Percentiles rank a stretch among this genome's conserved stretches.
Evolutionary conservation across 164 flowering plant genomes (phyloP).

Genomic region (Litsea cubeba): DNA sequence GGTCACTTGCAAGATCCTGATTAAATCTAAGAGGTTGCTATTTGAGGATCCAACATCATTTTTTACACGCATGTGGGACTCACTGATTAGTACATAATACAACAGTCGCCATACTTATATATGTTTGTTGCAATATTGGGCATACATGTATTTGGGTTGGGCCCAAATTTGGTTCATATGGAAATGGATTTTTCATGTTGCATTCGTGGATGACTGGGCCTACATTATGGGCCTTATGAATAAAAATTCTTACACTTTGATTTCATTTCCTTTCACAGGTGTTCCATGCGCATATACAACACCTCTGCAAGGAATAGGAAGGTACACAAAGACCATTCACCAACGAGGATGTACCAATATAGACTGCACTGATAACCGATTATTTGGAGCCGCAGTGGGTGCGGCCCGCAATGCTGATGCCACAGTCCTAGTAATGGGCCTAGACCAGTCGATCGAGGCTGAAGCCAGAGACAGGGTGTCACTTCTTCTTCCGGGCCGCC

Average conservation of each 20-base stretch:
- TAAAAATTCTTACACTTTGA: no score
- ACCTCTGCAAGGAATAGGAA: slow-evolving; percentile 70
- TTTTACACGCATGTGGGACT: no score
- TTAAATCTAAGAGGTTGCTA: no score
- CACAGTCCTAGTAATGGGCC: slow-evolving; percentile 75
- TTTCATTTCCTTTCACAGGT: slow-evolving; percentile 30
- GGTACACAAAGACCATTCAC: slow-evolving; percentile 49
- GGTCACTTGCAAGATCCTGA: no score
- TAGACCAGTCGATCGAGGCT: slow-evolving; percentile 87
- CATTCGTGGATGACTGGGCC: no score
- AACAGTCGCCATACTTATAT: no score
- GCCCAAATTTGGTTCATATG: not conserved
- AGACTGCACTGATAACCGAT: slow-evolving; percentile 36
- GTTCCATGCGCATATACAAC: slow-evolving; percentile 76
- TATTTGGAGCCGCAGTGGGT: slow-evolving; percentile 49
- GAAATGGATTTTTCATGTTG: not conserved
- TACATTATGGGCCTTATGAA: no score
- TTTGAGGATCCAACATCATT: no score
- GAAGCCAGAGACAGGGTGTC: slow-evolving; percentile 58
- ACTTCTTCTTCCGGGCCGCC: slow-evolving; percentile 74
- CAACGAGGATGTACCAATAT: slow-evolving; percentile 63
- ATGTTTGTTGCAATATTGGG: no score
- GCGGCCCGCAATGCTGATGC: slow-evolving; percentile 78
- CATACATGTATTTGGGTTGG: no score
- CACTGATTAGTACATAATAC: no score